Evolutionary conservation across 306 rosid genomes (phyloP).

Genomic region (Macrotyloma uniflorum): DNA sequence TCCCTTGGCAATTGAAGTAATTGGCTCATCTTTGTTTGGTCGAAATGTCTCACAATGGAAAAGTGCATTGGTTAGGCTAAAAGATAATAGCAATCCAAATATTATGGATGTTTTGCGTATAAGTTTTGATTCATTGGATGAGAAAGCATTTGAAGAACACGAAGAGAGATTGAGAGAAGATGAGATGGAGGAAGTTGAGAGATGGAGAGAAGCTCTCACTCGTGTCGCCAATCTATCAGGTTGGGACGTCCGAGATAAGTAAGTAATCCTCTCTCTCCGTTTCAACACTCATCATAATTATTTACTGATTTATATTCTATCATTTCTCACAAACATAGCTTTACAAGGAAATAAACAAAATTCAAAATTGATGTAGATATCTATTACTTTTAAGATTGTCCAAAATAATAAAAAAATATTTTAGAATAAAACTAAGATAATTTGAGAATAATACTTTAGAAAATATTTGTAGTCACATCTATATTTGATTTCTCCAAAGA

Average conservation of each 20-base stretch:
- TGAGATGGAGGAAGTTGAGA: not conserved
- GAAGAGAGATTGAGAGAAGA: not conserved
- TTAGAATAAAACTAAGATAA: no score
- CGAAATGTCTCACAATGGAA: not conserved
- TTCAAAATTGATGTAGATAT: no score
- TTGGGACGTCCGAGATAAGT: not conserved
- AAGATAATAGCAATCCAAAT: not conserved
- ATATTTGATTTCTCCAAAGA: no score
- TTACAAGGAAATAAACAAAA: no score
- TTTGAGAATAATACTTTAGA: no score
- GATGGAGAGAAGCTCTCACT: not conserved
- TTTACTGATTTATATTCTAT: no score
- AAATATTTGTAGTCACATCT: no score
- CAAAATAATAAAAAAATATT: no score
- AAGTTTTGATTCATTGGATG: no score
- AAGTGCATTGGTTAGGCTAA: not conserved
- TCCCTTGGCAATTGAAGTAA: not conserved
- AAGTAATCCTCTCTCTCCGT: not conserved
- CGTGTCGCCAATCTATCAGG: not conserved
- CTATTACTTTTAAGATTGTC: no score
- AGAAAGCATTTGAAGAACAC: not conserved
- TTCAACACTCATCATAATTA: not conserved
- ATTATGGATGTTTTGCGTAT: not conserved
- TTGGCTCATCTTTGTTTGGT: not conserved
- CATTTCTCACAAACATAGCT: no score